phyloP scores from a whole-genome alignment of 2,329 filamentous ascomycete species.

The Hypoxylon rubiginosum region DNA sequence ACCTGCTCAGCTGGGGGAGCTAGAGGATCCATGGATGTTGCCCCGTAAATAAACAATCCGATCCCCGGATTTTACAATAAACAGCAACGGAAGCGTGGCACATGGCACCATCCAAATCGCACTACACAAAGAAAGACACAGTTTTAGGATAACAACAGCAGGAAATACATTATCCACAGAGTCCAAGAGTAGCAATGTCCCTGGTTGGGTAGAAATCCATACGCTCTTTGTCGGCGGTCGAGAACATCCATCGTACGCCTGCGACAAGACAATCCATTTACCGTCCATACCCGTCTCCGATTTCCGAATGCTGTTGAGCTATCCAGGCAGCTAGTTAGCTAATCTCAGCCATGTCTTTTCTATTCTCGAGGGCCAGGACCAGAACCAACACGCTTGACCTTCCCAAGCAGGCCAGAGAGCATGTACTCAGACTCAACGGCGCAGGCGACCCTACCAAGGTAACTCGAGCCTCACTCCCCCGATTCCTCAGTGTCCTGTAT shows the following conservation, averaged over 20 bases:
- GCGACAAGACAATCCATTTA: slow-evolving; percentile 16
- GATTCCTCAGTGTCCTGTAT: background rate
- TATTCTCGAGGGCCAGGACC: slow-evolving; percentile 67
- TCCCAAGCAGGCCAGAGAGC: slow-evolving; percentile 68
- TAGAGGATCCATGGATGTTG: slow-evolving; percentile 16
- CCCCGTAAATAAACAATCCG: slow-evolving; percentile 51
- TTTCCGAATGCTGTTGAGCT: slow-evolving; percentile 19
- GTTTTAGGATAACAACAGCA: slow-evolving; percentile 22
- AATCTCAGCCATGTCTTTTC: slow-evolving; percentile 63
- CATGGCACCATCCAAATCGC: slow-evolving; percentile 32
- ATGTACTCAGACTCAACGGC: slow-evolving; percentile 66
- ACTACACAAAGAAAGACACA: slow-evolving; percentile 29
- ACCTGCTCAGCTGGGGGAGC: slow-evolving; percentile 4
- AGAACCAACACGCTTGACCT: slow-evolving; percentile 66
- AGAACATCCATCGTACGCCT: background rate
- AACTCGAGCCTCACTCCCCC: slow-evolving; percentile 29
- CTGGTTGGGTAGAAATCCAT: slow-evolving; percentile 14
- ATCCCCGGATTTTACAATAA: slow-evolving; percentile 44
- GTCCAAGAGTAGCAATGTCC: slow-evolving; percentile 18
- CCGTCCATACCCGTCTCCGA: slow-evolving; percentile 12
- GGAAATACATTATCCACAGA: slow-evolving; percentile 9
- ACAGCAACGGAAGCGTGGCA: slow-evolving; percentile 24
- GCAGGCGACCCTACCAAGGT: slow-evolving; percentile 64
- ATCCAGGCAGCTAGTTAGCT: slow-evolving; percentile 7
- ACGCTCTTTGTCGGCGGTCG: background rate